Evolutionary conservation across 176 grass and related monocot genomes (phyloP).

Genomic region (Bromus sterilis): DNA sequence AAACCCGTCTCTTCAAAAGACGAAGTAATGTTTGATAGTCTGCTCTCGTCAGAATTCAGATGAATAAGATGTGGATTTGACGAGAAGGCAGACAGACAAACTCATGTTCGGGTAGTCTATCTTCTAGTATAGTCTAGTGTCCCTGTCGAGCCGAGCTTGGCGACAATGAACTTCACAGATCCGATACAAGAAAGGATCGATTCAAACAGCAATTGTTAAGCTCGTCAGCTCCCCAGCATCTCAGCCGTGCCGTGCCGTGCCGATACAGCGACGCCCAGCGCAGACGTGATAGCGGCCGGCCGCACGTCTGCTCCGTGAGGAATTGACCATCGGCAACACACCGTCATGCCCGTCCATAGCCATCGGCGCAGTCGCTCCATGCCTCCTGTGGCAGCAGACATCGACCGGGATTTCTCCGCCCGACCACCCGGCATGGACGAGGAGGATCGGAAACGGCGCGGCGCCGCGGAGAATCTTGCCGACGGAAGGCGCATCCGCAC

Average conservation of each 20-base stretch:
- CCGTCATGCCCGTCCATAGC: background rate
- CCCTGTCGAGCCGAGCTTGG: no score
- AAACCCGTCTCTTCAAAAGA: no score
- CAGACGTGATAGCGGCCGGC: background rate
- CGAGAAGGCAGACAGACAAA: no score
- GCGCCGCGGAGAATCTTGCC: constrained; percentile 16
- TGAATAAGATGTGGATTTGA: no score
- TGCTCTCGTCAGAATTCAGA: no score
- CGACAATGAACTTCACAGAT: no score
- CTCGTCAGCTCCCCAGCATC: background rate
- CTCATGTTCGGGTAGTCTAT: no score
- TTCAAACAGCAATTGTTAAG: no score
- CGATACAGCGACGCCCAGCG: background rate
- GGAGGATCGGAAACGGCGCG: background rate
- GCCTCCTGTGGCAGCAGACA: background rate
- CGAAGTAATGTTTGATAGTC: no score
- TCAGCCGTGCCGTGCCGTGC: background rate
- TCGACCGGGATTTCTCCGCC: background rate
- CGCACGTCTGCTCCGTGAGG: background rate
- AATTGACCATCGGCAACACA: background rate
- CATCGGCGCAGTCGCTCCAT: background rate
- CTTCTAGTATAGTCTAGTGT: no score
- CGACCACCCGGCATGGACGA: constrained; percentile 7
- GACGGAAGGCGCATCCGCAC: background rate
- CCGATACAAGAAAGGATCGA: no score